These are phyloP conservation scores for Lactarius evosmus DNA, from an alignment of 768 basidiomycete genomes.

Conservation along the genomic window DNA sequence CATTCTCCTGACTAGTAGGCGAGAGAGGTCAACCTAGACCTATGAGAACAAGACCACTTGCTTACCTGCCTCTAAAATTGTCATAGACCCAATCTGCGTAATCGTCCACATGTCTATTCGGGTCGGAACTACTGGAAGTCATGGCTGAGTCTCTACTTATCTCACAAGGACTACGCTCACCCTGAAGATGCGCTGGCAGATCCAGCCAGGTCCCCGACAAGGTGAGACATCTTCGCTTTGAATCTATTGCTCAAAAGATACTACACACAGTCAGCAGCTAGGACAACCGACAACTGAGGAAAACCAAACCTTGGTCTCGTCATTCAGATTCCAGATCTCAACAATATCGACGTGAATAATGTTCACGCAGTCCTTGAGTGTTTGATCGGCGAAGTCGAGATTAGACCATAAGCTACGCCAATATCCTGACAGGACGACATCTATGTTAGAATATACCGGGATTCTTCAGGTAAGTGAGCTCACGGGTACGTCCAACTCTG, in stretches of 20 bases:
- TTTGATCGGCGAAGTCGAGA: background rate
- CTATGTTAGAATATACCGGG: background rate
- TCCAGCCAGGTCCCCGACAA: constrained; percentile 3
- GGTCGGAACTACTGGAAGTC: background rate
- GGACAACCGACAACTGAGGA: background rate
- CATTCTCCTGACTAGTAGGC: background rate
- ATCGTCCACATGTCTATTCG: background rate
- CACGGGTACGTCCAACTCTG: constrained; percentile 6
- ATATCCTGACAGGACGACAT: background rate
- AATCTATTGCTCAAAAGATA: background rate
- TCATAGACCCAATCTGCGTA: background rate
- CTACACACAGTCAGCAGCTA: constrained; percentile 1
- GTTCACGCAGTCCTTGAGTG: background rate
- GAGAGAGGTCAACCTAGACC: background rate
- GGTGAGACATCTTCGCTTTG: constrained; percentile 5
- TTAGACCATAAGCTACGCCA: constrained; percentile 12
- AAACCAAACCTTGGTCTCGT: background rate
- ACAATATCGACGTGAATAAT: constrained; percentile 8
- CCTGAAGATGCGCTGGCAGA: no score
- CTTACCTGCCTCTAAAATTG: background rate
- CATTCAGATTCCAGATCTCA: constrained; percentile 12
- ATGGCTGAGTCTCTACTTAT: background rate
- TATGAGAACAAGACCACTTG: no score
- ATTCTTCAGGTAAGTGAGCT: background rate
- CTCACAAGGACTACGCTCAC: background rate